Base-by-base conservation (phyloP, 768 basidiomycete genomes). In the Auriscalpium orientale region DNA sequence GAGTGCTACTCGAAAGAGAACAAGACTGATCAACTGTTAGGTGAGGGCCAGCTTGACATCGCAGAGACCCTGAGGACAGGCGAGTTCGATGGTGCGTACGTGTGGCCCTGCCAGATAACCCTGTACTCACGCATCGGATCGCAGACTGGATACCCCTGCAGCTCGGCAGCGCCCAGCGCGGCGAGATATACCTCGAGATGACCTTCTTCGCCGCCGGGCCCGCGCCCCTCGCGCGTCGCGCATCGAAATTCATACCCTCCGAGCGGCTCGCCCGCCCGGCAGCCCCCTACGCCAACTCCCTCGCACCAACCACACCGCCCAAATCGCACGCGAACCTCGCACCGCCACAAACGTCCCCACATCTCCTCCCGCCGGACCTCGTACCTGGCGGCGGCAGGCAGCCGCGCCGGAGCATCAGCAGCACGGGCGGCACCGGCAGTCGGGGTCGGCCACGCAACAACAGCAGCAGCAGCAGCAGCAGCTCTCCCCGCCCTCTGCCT, bases 111-210 rank as follows among this genome's bases (percentile, higher is more conserved):
- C 52, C 15, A 4, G 40, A 21, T 21, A 35, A 8, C 18, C n/a
- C n/a, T 11, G 10, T 50, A 35, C 15, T 38, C 9, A 37, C 37
- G 54, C 38, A 38, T 13, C 44, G 12, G 47, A 20, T 0, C 22
- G 15, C 64, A 89, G 88, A 88, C 62, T 90, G 88, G 88, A 77
- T 89, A 15, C 68, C 72, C 46, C 74, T 91, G 46, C 71, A 76
- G 54, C 71, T 77, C 35, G 79, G 81, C 48, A 84, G 82, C 2
- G 79, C 82, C 8, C 75, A 82, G 52, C 83, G 89, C 21, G 95
- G 95, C 7, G 91, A 97, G 53, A 61, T 95, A 10, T 97, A 90
- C 67, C 77, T 97, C 15, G 95, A 98, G 69, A 87, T 97, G 83
- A 98, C 95, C 1, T 98, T 84, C 74, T 98, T 83, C 70, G 80